These are phyloP conservation scores for Stachybotrys echinatus DNA, from an alignment of 2,329 filamentous ascomycete genomes.

Conservation along the genomic window DNA sequence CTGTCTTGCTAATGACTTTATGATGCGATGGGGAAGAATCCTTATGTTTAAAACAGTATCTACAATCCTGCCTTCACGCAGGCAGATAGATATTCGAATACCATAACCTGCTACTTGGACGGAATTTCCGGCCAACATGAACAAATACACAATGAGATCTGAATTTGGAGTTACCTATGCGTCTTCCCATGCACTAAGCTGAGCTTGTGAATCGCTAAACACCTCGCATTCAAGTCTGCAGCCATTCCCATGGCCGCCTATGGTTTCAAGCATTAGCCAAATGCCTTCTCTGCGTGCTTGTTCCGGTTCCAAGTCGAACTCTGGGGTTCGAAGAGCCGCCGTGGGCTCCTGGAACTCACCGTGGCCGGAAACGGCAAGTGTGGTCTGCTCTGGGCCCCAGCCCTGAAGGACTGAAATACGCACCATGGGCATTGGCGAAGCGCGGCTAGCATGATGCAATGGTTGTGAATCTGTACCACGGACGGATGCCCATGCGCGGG, in stretches of 20 bases:
- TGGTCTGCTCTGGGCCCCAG: slow-evolving; percentile 60
- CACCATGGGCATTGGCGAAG: slow-evolving; percentile 49
- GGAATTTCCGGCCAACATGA: no score
- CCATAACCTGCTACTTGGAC: no score
- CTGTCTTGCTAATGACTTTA: background rate
- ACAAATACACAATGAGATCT: no score
- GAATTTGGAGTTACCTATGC: no score
- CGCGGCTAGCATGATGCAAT: slow-evolving; percentile 11
- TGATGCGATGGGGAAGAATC: background rate
- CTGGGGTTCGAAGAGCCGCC: slow-evolving; percentile 61
- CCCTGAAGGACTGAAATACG: slow-evolving; percentile 70
- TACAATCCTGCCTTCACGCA: background rate
- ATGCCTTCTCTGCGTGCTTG: slow-evolving; percentile 50
- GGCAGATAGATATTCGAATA: no score
- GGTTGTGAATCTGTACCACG: slow-evolving; percentile 21
- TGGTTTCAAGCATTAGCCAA: slow-evolving; percentile 78
- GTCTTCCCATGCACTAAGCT: slow-evolving; percentile 37
- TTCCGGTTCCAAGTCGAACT: slow-evolving; percentile 70
- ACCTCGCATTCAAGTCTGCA: slow-evolving; percentile 48
- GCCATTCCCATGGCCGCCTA: slow-evolving; percentile 47
- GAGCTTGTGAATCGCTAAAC: slow-evolving; percentile 41
- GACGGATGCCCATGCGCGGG: slow-evolving; percentile 40
- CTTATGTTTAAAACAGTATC: background rate
- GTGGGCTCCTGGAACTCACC: slow-evolving; percentile 69
- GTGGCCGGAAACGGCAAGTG: slow-evolving; percentile 62